Conservation (phyloP, 31 red algal genomes). For the Asparagopsis taxiformis region DNA sequence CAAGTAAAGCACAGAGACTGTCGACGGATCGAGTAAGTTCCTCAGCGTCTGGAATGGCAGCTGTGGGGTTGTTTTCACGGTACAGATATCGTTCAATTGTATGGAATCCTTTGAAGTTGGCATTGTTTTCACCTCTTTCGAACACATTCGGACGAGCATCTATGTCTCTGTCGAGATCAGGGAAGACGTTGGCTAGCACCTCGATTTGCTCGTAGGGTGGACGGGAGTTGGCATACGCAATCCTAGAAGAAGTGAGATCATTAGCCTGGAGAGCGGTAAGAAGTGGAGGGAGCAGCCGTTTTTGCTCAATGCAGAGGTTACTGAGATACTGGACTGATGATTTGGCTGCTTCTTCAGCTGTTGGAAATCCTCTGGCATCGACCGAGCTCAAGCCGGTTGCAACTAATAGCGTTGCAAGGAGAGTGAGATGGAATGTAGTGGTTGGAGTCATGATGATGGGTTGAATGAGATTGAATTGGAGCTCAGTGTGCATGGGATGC, state of each 20-base stretch:
- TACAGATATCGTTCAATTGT: constrained; percentile 58
- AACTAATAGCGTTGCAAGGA: too few species aligned
- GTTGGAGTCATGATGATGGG: too few species aligned
- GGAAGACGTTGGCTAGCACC: constrained; percentile 9
- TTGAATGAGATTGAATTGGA: too few species aligned
- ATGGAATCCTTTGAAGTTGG: constrained; percentile 51
- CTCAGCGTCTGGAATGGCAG: background rate
- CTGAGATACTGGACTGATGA: background rate
- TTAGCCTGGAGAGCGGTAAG: background rate
- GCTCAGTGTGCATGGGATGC: too few species aligned
- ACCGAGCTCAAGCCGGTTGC: too few species aligned
- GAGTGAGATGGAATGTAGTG: too few species aligned
- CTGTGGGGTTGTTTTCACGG: constrained; percentile 22
- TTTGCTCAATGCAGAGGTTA: background rate
- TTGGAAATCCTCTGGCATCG: too few species aligned
- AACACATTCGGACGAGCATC: constrained; percentile 68
- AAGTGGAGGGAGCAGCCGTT: background rate
- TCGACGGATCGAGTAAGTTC: constrained; percentile 32
- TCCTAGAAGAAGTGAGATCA: background rate
- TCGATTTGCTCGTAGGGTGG: background rate
- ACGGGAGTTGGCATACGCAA: background rate
- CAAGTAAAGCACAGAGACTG: constrained; percentile 28
- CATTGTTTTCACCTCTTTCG: constrained; percentile 44
- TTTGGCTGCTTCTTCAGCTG: background rate
- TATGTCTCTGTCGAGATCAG: constrained; percentile 46